A percentile compares a stretch with the other conserved stretches of the same genome.
Conservation (phyloP, 2,329 filamentous ascomycete genomes). For the Ceratocystis eucalypticola region DNA sequence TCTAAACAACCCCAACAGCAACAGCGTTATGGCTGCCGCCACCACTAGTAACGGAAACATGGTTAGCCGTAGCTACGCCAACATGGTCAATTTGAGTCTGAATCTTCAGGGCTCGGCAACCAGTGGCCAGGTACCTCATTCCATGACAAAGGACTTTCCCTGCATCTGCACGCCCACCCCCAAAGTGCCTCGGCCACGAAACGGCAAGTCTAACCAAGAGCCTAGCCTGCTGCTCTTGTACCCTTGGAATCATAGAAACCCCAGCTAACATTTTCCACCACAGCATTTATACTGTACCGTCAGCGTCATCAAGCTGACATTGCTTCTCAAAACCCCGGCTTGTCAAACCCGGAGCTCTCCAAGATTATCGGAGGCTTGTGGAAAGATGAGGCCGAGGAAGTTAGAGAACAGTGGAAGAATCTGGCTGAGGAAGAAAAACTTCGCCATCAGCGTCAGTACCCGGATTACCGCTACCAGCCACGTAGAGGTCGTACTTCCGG, state of each 20-base stretch:
- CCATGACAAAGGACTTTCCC: constrained; percentile 29
- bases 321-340: constrained; percentile 67
- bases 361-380: constrained; percentile 94
- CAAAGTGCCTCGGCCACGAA: constrained; percentile 45
- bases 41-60: neutral
- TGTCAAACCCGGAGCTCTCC: constrained; percentile 90
- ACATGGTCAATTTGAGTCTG: constrained; percentile 27
- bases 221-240: neutral
- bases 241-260: constrained; percentile 6
- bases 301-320: constrained; percentile 81
- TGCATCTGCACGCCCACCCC: constrained; percentile 44
- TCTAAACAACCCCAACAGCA: neutral
- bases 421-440: constrained; percentile 88
- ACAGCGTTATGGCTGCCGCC: neutral
- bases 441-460: constrained; percentile 78
- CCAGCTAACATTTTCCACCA: neutral
- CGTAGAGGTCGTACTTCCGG: constrained; percentile 41
- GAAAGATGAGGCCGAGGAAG: constrained; percentile 58
- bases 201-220: constrained; percentile 34
- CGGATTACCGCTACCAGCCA: constrained; percentile 88
- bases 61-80: constrained; percentile 25
- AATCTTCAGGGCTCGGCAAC: constrained; percentile 26
- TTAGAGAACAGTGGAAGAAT: constrained; percentile 75
- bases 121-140: constrained; percentile 17
- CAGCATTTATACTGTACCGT: constrained; percentile 97